phyloP scores from a whole-genome alignment of 169 alveolate genomes.

The Plasmodium vivax region DNA sequence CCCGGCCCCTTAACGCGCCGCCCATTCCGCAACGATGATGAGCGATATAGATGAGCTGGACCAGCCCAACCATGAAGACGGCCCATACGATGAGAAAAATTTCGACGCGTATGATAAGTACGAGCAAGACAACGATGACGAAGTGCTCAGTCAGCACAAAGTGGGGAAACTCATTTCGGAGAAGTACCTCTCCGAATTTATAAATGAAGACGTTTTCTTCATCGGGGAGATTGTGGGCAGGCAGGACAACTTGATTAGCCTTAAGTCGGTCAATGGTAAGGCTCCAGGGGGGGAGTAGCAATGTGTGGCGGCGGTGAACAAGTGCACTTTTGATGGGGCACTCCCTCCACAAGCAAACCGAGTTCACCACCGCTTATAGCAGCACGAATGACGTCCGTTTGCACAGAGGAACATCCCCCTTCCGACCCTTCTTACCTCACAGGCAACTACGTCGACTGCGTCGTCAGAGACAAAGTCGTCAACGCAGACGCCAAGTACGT shows the following conservation, averaged over 20 bases:
- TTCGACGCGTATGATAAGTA: not conserved
- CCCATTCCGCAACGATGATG: not conserved
- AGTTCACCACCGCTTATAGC: not conserved
- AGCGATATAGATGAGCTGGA: not conserved
- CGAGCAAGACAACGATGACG: not conserved
- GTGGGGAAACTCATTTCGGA: slow-evolving; percentile 56
- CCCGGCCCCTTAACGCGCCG: not conserved
- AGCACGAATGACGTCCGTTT: not conserved
- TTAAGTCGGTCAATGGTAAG: slow-evolving; percentile 69
- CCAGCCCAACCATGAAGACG: not conserved
- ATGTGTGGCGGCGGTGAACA: not conserved
- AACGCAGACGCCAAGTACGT: slow-evolving; percentile 11
- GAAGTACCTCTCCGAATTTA: slow-evolving; percentile 43
- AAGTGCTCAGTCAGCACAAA: not conserved
- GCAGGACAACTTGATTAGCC: slow-evolving; percentile 3
- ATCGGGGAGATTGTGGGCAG: slow-evolving; percentile 46
- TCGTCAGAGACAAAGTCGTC: slow-evolving; percentile 4
- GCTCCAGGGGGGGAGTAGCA: not conserved
- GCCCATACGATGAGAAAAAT: not conserved
- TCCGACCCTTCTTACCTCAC: not conserved
- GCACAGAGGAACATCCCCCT: not conserved
- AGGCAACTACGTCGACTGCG: slow-evolving; percentile 62
- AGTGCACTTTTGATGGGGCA: not conserved
- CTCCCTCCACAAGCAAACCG: too few species aligned
- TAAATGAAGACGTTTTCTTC: slow-evolving; percentile 55